Percentiles rank a stretch among this genome's conserved stretches.
These are phyloP conservation scores for Candida yuanshanica DNA, from an alignment of 805 yeast species.

Conservation along the genomic window DNA sequence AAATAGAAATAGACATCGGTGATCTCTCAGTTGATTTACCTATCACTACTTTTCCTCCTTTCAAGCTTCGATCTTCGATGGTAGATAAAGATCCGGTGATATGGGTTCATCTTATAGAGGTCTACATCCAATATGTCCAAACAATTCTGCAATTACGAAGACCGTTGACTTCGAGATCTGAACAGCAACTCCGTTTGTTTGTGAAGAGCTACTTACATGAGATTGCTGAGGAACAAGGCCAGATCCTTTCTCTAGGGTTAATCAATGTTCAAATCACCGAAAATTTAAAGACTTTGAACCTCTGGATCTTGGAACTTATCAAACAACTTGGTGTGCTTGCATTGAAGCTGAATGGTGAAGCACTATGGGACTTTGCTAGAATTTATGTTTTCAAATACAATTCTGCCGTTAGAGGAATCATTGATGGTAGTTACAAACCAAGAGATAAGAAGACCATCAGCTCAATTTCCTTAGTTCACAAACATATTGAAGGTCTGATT, in stretches of 20 bases:
- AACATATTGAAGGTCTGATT: constrained; percentile 42
- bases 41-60: constrained; percentile 69
- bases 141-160: constrained; percentile 28
- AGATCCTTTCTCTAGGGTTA: constrained; percentile 63
- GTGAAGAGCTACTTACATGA: constrained; percentile 55
- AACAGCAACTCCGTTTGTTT: constrained; percentile 53
- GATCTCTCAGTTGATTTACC: constrained; percentile 37
- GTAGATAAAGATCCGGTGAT: constrained; percentile 81
- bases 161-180: constrained; percentile 44
- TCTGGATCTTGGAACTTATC: constrained; percentile 40
- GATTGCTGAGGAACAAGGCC: constrained; percentile 53
- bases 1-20: constrained; percentile 5
- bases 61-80: constrained; percentile 66
- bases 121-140: constrained; percentile 50
- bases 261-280: constrained; percentile 61
- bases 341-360: constrained; percentile 51
- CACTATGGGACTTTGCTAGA: constrained; percentile 59
- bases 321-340: constrained; percentile 48
- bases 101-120: constrained; percentile 68
- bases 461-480: constrained; percentile 41
- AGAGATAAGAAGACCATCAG: constrained; percentile 26
- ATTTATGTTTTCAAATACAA: constrained; percentile 44
- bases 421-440: constrained; percentile 43
- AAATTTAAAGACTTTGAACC: constrained; percentile 44
- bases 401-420: constrained; percentile 41